A percentile compares a stretch with the other conserved stretches of the same genome.
Evolutionary conservation across 768 basidiomycete genomes (phyloP).

Genomic region (Dictyophora rubrovolvata): DNA sequence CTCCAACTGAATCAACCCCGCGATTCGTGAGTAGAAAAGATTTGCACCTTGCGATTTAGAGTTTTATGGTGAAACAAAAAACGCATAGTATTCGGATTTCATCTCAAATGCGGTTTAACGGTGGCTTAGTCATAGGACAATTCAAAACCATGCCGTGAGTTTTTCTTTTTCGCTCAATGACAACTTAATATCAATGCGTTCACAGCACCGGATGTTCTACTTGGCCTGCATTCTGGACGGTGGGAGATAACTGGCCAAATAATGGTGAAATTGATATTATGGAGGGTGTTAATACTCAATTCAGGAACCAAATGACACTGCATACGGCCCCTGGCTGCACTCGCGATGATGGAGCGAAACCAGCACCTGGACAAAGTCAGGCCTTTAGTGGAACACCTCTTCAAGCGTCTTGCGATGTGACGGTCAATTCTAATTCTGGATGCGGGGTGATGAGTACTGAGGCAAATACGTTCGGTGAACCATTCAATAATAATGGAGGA

Average conservation of each 20-base stretch:
- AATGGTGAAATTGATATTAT: constrained; percentile 17
- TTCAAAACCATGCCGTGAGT: constrained; percentile 28
- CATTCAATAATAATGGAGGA: constrained; percentile 33
- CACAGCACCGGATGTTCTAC: background rate
- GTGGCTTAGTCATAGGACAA: constrained; percentile 66
- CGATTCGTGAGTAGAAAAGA: constrained; percentile 31
- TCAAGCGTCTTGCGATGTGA: background rate
- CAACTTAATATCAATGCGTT: background rate
- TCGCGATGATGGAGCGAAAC: background rate
- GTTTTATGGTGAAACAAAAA: background rate
- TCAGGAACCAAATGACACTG: constrained; percentile 16
- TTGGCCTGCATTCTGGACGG: background rate
- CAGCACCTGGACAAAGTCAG: background rate
- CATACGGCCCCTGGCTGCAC: constrained; percentile 16
- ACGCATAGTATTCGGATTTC: constrained; percentile 51
- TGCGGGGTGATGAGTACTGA: constrained; percentile 29
- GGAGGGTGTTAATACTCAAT: constrained; percentile 19
- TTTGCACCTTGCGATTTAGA: background rate
- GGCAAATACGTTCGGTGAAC: constrained; percentile 28
- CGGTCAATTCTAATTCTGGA: constrained; percentile 14
- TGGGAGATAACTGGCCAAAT: constrained; percentile 7
- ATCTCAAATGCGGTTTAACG: constrained; percentile 46
- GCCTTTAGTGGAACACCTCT: background rate
- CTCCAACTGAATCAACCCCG: constrained; percentile 44
- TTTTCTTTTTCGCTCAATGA: background rate